Base-by-base conservation (phyloP, 345 rosid species). In the Rhodamnia argentea region DNA sequence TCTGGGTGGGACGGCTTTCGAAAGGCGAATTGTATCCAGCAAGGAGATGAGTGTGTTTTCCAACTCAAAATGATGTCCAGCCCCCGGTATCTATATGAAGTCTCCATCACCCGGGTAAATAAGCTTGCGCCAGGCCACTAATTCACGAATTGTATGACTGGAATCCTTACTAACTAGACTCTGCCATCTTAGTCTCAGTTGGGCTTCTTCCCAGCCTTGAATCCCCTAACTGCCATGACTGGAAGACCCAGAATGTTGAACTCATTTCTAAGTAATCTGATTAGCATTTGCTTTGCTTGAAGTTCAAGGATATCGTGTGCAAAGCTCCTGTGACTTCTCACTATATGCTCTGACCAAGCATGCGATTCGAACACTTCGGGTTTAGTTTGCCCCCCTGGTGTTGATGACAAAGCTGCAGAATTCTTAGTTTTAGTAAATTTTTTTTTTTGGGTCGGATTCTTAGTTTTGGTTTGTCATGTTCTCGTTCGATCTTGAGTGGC, bases 1-100 rank as follows among this genome's bases (percentile, higher is more conserved):
- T 29, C 84, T 13, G 92, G 92, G 74, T 90, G 92, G 92, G 88
- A 89, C 27, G 89, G 86, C 27, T 91, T 92, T 56, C 26, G 88
- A 83, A 51, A 55, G 86, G 89, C 87, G n/a, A 88, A 89, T 78
- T 84, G 83, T 56, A 85, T 91, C 82, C 84, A 87, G 82, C 62
- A 57, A 3, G 92, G 91, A 82, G 92, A 90, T 86, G 70, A 87
- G 42, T 88, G 89, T 83, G 29, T 89, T n/a, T 86, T 92, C n/a
- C 40, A 57, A 64, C 81, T 82, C 16, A 86, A 85, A 32, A n/a
- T 22, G 40, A 15, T 16, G 64, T 56, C 52, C 27, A 44, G 44
- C 7, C 82, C 85, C 88, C 29, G 75, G 81, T 18, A 24, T 70
- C 56, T 60, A 55, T 86, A 52, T 29, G 56, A 76, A n/a, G 88